These are phyloP conservation scores for Castanea mollissima DNA, from an alignment of 306 rosid species.

Conservation along the genomic window DNA sequence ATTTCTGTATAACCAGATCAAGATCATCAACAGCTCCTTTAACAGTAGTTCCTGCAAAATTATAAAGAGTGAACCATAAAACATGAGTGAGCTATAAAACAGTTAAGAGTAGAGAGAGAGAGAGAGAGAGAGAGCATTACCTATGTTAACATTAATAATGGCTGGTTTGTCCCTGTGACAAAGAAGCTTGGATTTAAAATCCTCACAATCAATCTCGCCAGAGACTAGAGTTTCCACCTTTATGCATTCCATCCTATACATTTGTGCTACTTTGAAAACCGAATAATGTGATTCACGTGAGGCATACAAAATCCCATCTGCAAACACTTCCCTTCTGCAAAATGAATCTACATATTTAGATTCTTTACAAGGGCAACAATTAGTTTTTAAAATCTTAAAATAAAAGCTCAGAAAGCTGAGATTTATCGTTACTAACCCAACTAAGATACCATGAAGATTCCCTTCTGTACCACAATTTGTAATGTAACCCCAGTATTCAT, in stretches of 20 bases:
- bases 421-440: conserved; percentile 40
- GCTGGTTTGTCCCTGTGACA: conserved; percentile 58
- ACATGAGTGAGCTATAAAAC: conserved; percentile 7
- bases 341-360: background rate
- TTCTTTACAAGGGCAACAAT: background rate
- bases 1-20: conserved; percentile 50
- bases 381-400: background rate
- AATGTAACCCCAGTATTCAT: conserved; percentile 95
- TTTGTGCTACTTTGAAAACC: conserved; percentile 48
- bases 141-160: conserved; percentile 53
- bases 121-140: conserved; percentile 25
- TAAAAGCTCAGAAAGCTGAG: background rate
- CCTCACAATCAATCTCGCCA: conserved; percentile 60
- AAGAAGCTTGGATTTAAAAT: conserved; percentile 46
- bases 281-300: conserved; percentile 53
- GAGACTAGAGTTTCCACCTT: conserved; percentile 40
- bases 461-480: conserved; percentile 99
- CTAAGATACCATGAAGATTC: conserved; percentile 83
- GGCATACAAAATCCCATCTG: conserved; percentile 62
- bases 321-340: conserved; percentile 62
- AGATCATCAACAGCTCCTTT: conserved; percentile 67
- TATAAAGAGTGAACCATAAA: conserved; percentile 6
- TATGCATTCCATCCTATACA: conserved; percentile 55
- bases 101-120: background rate
- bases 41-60: conserved; percentile 50